These are phyloP conservation scores for Phlebiopsis flavidoalba DNA, from an alignment of 768 basidiomycete genomes.

Conservation along the genomic window DNA sequence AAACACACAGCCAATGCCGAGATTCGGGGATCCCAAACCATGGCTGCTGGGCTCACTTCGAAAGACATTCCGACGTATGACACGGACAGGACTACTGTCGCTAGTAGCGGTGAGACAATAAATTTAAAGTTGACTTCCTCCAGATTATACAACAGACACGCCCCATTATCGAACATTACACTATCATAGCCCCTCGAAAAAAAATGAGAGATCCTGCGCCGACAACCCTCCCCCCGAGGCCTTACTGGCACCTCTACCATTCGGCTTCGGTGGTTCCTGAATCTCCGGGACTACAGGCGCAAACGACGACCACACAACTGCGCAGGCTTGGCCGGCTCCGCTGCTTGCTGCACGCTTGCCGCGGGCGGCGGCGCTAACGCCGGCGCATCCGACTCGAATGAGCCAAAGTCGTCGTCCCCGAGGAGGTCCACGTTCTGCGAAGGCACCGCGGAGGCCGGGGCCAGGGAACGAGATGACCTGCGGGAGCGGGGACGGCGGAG, in stretches of 20 bases:
- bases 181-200: conserved; percentile 69
- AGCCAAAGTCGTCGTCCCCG: conserved; percentile 15
- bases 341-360: conserved; percentile 15
- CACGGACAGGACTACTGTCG: no score
- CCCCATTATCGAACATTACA: background rate
- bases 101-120: background rate
- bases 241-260: conserved; percentile 3
- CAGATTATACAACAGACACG: background rate
- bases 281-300: background rate
- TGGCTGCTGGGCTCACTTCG: no score
- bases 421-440: conserved; percentile 25
- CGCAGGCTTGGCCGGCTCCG: conserved; percentile 16
- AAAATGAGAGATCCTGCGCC: conserved; percentile 84
- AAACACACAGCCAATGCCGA: no score
- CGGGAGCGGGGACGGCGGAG: conserved; percentile 43
- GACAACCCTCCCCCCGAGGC: conserved; percentile 52
- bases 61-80: no score
- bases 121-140: background rate
- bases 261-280: background rate
- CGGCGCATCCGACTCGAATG: conserved; percentile 24
- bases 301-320: background rate
- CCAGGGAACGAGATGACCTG: conserved; percentile 33
- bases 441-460: conserved; percentile 1
- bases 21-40: no score
- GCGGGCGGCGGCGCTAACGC: conserved; percentile 21